These are phyloP conservation scores for Claviceps digitariae DNA, from an alignment of 2,329 filamentous ascomycete genomes.

Conservation along the genomic window DNA sequence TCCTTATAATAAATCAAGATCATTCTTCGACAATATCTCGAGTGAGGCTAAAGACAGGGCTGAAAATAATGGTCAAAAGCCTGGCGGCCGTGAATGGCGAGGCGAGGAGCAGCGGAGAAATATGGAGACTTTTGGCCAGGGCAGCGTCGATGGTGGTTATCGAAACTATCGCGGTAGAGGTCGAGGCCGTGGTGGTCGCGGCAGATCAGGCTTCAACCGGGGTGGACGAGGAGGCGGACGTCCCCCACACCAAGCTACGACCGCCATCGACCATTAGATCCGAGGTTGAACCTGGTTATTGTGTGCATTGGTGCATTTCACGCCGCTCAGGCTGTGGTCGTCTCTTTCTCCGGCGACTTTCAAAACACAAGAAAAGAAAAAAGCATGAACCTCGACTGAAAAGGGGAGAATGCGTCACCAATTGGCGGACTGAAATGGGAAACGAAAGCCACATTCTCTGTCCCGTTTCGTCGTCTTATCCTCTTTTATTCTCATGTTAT, in stretches of 20 bases:
- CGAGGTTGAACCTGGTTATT: neutral
- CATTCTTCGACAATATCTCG: constrained; percentile 98
- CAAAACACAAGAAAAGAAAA: neutral
- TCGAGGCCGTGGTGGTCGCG: constrained; percentile 50
- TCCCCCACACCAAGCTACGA: constrained; percentile 17
- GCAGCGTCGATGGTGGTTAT: constrained; percentile 74
- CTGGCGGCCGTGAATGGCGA: constrained; percentile 77
- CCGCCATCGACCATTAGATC: constrained; percentile 15
- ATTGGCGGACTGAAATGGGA: neutral
- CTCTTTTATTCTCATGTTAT: neutral
- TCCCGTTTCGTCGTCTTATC: neutral
- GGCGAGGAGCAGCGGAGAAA: constrained; percentile 90
- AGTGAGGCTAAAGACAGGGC: constrained; percentile 84
- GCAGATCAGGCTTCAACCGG: constrained; percentile 24
- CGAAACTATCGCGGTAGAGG: constrained; percentile 69
- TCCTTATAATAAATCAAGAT: constrained; percentile 74
- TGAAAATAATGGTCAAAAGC: constrained; percentile 52
- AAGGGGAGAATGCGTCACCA: neutral
- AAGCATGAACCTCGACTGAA: neutral
- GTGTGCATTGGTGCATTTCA: neutral
- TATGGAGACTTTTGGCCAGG: constrained; percentile 94
- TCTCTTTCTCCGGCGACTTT: neutral
- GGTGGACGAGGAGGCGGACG: constrained; percentile 28
- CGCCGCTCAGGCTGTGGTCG: neutral
- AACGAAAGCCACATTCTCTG: neutral